A percentile compares a stretch with the other conserved stretches of the same genome.
Evolutionary conservation across 305 asterid genomes (phyloP).

Genomic region (Ajuga reptans): DNA sequence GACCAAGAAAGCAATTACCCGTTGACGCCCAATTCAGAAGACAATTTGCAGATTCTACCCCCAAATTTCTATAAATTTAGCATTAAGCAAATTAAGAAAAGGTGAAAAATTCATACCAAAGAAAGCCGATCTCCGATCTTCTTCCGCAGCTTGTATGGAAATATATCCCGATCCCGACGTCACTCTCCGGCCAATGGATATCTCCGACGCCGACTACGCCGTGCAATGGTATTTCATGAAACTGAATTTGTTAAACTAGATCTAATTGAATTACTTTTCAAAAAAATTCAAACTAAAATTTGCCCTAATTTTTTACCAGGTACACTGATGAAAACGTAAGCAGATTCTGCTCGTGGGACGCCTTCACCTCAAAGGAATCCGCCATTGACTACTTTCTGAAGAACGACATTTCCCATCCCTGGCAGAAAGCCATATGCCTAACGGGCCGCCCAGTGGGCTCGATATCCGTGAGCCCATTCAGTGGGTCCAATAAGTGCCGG

Average conservation of each 20-base stretch:
- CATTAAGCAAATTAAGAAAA: background rate
- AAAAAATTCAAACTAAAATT: no score
- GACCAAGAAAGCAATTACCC: conserved; percentile 7
- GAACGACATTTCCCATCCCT: conserved; percentile 33
- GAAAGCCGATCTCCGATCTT: background rate
- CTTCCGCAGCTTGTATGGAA: conserved; percentile 24
- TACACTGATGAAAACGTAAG: conserved; percentile 48
- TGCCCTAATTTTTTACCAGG: conserved; percentile 11
- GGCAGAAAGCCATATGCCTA: conserved; percentile 52
- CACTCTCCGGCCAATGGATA: conserved; percentile 43
- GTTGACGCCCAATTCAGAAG: no score
- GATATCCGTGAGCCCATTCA: conserved; percentile 33
- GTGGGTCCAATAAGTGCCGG: conserved; percentile 32
- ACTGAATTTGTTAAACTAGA: background rate
- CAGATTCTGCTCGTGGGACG: conserved; percentile 44
- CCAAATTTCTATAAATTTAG: background rate
- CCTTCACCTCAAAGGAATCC: conserved; percentile 35
- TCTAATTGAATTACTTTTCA: background rate
- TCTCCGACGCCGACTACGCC: conserved; percentile 56
- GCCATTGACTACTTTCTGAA: conserved; percentile 30
- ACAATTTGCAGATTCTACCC: no score
- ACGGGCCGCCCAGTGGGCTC: conserved; percentile 45
- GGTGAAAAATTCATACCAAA: background rate
- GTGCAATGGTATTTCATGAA: conserved; percentile 27
- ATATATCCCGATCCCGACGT: conserved; percentile 22